phyloP scores from a whole-genome alignment of 163 green algal genomes.

The Scenedesmus sp. region DNA sequence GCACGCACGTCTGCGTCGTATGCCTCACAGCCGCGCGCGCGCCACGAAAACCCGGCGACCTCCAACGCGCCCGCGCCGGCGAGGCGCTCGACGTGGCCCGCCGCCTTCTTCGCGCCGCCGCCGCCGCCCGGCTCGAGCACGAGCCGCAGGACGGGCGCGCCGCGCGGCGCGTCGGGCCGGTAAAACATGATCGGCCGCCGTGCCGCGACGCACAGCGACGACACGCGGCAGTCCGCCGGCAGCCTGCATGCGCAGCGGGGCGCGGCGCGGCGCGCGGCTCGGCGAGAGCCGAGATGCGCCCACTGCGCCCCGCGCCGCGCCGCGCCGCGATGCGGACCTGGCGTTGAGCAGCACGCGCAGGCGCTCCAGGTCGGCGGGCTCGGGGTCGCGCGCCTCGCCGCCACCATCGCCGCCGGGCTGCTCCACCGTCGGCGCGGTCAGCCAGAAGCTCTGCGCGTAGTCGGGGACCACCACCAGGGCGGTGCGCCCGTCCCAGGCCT shows the following conservation, averaged over 20 bases:
- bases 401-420: constrained; percentile 3
- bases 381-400: not conserved
- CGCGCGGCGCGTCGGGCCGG: not conserved
- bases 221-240: no score
- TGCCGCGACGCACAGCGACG: no score
- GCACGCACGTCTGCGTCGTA: constrained; percentile 65
- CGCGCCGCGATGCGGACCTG: not conserved
- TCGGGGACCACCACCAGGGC: constrained; percentile 57
- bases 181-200: not conserved
- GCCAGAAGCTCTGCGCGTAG: constrained; percentile 75
- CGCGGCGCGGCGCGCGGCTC: not conserved
- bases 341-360: not conserved
- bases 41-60: constrained; percentile 15
- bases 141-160: constrained; percentile 24
- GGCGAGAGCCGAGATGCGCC: not conserved
- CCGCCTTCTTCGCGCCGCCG: constrained; percentile 39
- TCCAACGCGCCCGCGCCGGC: constrained; percentile 31
- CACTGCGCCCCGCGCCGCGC: not conserved
- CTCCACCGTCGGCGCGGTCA: constrained; percentile 55
- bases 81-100: constrained; percentile 38
- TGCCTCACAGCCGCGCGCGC: constrained; percentile 34
- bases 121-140: constrained; percentile 38
- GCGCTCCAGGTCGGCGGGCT: not conserved
- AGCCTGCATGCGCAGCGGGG: no score
- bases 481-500: no score